These are phyloP conservation scores for Linum usitatissimum DNA, from an alignment of 345 rosid genomes.

Conservation along the genomic window DNA sequence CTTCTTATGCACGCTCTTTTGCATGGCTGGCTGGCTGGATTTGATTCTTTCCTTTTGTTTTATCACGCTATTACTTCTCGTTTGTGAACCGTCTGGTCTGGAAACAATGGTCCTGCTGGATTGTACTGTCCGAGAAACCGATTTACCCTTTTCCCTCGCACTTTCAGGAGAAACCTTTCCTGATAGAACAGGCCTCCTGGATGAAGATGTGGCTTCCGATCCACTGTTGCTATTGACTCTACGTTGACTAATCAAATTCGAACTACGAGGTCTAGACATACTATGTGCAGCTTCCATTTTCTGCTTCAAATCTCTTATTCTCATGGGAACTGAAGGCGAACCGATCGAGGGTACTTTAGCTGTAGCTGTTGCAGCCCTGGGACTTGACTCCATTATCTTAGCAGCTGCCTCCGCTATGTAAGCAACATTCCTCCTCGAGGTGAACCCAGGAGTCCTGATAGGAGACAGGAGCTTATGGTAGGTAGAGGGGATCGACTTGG, in stretches of 20 bases:
- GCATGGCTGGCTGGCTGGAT: slow-evolving; percentile 25
- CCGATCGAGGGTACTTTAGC: slow-evolving; percentile 31
- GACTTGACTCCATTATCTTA: slow-evolving; percentile 67
- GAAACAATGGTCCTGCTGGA: slow-evolving; percentile 36
- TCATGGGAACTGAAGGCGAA: slow-evolving; percentile 58
- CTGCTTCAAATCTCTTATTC: slow-evolving; percentile 60
- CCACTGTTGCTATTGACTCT: slow-evolving; percentile 26
- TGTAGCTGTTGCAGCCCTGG: slow-evolving; percentile 27
- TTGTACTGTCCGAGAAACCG: slow-evolving; percentile 29
- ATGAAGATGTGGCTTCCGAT: slow-evolving; percentile 15
- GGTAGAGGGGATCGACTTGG: slow-evolving; percentile 49
- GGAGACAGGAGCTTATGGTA: slow-evolving; percentile 75
- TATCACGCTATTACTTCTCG: slow-evolving; percentile 20
- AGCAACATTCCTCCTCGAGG: slow-evolving; percentile 37
- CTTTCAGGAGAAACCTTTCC: slow-evolving; percentile 28
- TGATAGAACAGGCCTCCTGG: slow-evolving; percentile 13
- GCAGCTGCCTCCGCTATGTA: slow-evolving; percentile 75
- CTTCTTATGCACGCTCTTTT: slow-evolving; percentile 31
- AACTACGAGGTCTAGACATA: slow-evolving; percentile 32
- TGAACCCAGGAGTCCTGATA: slow-evolving; percentile 48
- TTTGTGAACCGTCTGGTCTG: slow-evolving; percentile 31
- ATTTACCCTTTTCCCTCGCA: slow-evolving; percentile 35
- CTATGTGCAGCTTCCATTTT: slow-evolving; percentile 56
- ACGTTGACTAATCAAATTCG: slow-evolving; percentile 27
- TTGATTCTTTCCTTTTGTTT: slow-evolving; percentile 41